Evolutionary conservation across 345 rosid genomes (phyloP).

Genomic region (Eucalyptus melliodora): DNA sequence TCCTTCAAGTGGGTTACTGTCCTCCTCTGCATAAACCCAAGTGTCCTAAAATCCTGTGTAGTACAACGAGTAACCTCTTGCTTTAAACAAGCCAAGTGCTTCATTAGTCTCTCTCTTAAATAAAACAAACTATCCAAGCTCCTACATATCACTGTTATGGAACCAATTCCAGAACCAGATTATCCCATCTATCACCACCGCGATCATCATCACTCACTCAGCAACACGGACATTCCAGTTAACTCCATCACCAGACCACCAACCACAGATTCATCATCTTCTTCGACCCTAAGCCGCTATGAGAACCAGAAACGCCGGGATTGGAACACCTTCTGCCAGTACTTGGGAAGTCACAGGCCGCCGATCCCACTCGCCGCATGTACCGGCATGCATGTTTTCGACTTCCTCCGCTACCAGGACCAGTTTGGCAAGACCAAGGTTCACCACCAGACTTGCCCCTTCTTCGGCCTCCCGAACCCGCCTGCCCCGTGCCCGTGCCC

Average conservation of each 20-base stretch:
- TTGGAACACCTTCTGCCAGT: conserved; percentile 72
- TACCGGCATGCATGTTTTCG: conserved; percentile 63
- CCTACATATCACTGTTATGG: not conserved
- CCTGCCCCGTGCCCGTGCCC: conserved; percentile 75
- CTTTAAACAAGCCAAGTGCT: not conserved
- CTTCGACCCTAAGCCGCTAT: conserved; percentile 35
- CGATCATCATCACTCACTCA: not conserved
- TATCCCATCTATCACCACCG: not conserved
- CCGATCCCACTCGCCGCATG: conserved; percentile 43
- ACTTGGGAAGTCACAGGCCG: conserved; percentile 50
- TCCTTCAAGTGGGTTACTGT: not conserved
- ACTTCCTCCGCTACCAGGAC: conserved; percentile 64
- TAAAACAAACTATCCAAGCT: not conserved
- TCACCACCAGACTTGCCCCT: conserved; percentile 47
- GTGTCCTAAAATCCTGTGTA: not conserved
- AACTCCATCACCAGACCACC: not conserved
- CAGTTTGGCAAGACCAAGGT: conserved; percentile 70
- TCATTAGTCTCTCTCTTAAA: not conserved
- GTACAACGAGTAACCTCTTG: not conserved
- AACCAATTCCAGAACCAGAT: not conserved
- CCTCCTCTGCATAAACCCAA: not conserved
- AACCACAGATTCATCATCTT: not conserved
- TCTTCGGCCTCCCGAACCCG: conserved; percentile 55
- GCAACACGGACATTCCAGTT: not conserved
- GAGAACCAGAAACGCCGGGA: conserved; percentile 71